Conservation (phyloP, 352 stramenopile genomes). For the Phytophthora ohioensis region DNA sequence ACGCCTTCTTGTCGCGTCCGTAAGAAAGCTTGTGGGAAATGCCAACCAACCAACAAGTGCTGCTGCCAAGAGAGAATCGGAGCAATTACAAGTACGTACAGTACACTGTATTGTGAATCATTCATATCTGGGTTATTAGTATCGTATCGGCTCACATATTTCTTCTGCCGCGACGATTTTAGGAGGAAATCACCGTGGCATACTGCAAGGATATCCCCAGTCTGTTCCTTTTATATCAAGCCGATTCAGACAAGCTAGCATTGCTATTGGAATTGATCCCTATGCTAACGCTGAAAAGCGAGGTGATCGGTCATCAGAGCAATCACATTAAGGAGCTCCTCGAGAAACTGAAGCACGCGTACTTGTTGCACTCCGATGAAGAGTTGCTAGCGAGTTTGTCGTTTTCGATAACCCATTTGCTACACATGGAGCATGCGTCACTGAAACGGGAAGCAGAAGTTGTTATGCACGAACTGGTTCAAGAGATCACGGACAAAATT, state of each 20-base stretch:
- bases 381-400: slow-evolving; percentile 73
- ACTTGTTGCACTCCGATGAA: slow-evolving; percentile 72
- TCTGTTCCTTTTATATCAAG: slow-evolving; percentile 80
- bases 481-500: slow-evolving; percentile 74
- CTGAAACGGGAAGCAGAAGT: slow-evolving; percentile 83
- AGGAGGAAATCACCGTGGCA: slow-evolving; percentile 82
- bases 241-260: slow-evolving; percentile 80
- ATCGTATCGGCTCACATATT: neutral
- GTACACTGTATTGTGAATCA: neutral
- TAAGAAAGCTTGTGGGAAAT: slow-evolving; percentile 66
- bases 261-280: slow-evolving; percentile 83
- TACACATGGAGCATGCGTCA: slow-evolving; percentile 76
- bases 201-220: slow-evolving; percentile 87
- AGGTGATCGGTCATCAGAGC: slow-evolving; percentile 77
- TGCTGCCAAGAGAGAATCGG: slow-evolving; percentile 57
- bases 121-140: neutral
- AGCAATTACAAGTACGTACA: slow-evolving; percentile 58
- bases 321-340: slow-evolving; percentile 74
- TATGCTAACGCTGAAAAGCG: slow-evolving; percentile 64
- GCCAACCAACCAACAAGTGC: slow-evolving; percentile 30
- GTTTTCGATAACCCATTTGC: slow-evolving; percentile 73
- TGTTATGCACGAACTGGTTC: slow-evolving; percentile 76
- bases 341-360: slow-evolving; percentile 82
- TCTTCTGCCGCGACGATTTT: slow-evolving; percentile 4
- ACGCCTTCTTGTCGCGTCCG: slow-evolving; percentile 68